phyloP scores from a whole-genome alignment of 2,329 filamentous ascomycete species.

The Escovopsis weberi region DNA sequence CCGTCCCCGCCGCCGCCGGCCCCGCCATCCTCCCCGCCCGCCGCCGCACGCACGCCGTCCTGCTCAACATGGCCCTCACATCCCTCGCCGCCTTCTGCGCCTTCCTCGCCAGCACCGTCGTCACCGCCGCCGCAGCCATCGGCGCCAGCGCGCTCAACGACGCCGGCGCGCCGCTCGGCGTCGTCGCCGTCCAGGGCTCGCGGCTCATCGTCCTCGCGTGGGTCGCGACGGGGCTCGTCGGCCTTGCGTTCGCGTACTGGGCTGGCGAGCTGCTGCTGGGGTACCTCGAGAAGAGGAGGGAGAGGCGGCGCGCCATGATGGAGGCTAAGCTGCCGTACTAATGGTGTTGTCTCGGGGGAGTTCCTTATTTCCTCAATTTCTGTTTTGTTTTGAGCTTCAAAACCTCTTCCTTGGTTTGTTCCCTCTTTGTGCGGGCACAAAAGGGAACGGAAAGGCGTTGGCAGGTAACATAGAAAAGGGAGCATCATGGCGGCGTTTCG shows the following conservation, averaged over 20 bases:
- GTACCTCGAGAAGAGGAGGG: slow-evolving; percentile 6
- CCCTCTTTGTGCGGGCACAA: too few species aligned
- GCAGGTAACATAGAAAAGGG: too few species aligned
- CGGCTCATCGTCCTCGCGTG: slow-evolving; percentile 33
- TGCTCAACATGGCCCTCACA: slow-evolving; percentile 24
- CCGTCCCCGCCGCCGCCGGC: slow-evolving; percentile 24
- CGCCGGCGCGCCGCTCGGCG: slow-evolving; percentile 27
- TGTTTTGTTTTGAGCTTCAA: too few species aligned
- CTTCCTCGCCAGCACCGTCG: slow-evolving; percentile 27
- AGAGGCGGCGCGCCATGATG: slow-evolving; percentile 15
- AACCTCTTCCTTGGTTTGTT: too few species aligned
- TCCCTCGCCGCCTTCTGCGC: slow-evolving; percentile 22
- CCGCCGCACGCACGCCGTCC: slow-evolving; percentile 11
- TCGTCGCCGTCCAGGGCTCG: slow-evolving; percentile 26
- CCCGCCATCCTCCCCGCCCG: slow-evolving; percentile 20
- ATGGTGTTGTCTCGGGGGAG: neutral
- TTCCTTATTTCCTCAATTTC: neutral
- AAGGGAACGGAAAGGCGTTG: too few species aligned
- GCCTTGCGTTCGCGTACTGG: slow-evolving; percentile 27
- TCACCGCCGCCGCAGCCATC: slow-evolving; percentile 26
- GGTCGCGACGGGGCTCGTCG: slow-evolving; percentile 32
- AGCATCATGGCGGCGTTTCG: too few species aligned
- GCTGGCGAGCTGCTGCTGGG: slow-evolving; percentile 16
- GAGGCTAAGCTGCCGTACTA: slow-evolving; percentile 10
- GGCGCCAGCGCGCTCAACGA: slow-evolving; percentile 28